Evolutionary conservation across 208 protist genomes (phyloP).

Genomic region (Lotmaria passim): DNA sequence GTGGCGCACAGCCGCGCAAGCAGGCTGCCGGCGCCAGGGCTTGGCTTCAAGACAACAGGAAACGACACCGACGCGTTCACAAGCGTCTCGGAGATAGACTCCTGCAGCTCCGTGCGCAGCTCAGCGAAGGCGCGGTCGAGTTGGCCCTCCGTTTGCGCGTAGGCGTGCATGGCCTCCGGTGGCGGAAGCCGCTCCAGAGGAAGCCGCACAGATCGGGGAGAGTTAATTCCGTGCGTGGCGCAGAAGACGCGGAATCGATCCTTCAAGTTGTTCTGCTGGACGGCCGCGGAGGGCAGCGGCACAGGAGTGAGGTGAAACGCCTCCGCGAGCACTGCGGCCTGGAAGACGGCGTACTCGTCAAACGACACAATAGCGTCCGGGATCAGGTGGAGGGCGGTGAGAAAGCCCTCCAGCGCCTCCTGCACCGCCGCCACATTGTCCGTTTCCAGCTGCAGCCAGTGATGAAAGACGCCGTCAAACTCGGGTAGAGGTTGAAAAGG

Average conservation of each 20-base stretch:
- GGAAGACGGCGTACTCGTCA: constrained; percentile 86
- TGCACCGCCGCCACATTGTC: constrained; percentile 43
- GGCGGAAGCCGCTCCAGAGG: constrained; percentile 8
- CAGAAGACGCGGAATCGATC: constrained; percentile 63
- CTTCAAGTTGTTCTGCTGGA: constrained; percentile 66
- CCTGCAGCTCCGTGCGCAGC: constrained; percentile 1
- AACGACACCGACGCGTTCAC: constrained; percentile 25
- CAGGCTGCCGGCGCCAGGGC: constrained; percentile 76
- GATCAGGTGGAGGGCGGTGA: constrained; percentile 17
- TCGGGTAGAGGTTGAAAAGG: constrained; percentile 31
- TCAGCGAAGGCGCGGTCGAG: not conserved
- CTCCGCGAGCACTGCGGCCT: constrained; percentile 51
- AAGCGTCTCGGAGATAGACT: not conserved
- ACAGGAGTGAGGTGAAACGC: constrained; percentile 31
- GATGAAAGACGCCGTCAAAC: constrained; percentile 57
- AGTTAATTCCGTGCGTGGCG: constrained; percentile 32
- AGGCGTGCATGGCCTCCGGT: not conserved
- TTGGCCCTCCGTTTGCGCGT: not conserved
- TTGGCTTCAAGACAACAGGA: constrained; percentile 79
- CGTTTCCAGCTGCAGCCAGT: constrained; percentile 64
- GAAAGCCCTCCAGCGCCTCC: constrained; percentile 35
- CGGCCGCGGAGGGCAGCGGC: constrained; percentile 53
- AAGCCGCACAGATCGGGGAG: constrained; percentile 36
- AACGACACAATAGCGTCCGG: constrained; percentile 79
- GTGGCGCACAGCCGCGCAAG: constrained; percentile 46